Conservation (phyloP, 208 protist species). For the Tritrichomonas foetus region DNA sequence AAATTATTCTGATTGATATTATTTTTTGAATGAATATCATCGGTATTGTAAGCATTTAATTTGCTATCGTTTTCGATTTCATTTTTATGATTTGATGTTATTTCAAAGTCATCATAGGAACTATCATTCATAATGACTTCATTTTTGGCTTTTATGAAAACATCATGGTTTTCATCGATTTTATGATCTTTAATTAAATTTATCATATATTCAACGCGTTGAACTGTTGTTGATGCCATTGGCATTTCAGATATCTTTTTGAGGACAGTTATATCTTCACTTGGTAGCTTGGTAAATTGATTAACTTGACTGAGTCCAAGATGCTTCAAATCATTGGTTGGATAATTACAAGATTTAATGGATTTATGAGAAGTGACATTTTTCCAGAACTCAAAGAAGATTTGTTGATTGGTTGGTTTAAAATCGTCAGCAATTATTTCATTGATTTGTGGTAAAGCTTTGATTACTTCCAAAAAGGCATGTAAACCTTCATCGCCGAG, state of each 20-base stretch:
- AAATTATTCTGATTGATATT: too few species aligned
- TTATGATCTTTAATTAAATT: too few species aligned
- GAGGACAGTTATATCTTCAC: neutral
- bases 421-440: slow-evolving; percentile 14
- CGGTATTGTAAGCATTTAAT: too few species aligned
- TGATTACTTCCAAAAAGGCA: neutral
- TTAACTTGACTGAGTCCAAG: neutral
- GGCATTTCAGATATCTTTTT: neutral
- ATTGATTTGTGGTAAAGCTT: neutral
- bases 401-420: neutral
- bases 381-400: neutral
- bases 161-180: too few species aligned
- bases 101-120: too few species aligned
- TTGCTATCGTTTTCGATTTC: too few species aligned
- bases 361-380: neutral
- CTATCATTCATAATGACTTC: too few species aligned
- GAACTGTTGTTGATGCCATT: neutral
- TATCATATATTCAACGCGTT: neutral
- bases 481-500: neutral
- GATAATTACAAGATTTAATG: neutral
- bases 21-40: too few species aligned
- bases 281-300: neutral
- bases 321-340: neutral
- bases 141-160: too few species aligned
- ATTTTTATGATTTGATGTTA: too few species aligned